These are phyloP conservation scores for Crucihimalaya himalaica DNA, from an alignment of 345 rosid genomes.

Conservation along the genomic window DNA sequence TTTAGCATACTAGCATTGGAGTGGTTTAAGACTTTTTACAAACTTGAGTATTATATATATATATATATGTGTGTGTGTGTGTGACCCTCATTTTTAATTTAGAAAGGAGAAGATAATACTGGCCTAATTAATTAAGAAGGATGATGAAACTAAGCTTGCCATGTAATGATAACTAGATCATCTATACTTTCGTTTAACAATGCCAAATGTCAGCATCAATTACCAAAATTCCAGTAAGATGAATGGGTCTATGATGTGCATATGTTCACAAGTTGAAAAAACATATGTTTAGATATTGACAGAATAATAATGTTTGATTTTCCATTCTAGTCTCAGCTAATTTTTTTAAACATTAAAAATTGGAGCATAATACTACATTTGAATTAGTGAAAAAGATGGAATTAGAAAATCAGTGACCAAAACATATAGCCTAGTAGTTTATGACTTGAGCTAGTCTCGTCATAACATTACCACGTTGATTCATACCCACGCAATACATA, in stretches of 20 bases:
- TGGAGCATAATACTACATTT: neutral
- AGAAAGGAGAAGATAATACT: neutral
- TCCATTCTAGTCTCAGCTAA: neutral
- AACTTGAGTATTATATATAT: neutral
- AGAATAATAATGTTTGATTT: neutral
- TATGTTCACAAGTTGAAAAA: constrained; percentile 19
- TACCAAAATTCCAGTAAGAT: constrained; percentile 21
- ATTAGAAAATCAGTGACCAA: neutral
- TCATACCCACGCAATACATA: neutral
- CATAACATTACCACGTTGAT: neutral
- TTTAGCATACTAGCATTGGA: neutral
- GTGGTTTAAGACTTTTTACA: constrained; percentile 16
- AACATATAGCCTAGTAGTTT: neutral
- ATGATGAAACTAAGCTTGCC: constrained; percentile 11
- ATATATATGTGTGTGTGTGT: neutral
- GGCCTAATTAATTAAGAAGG: neutral
- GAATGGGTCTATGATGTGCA: constrained; percentile 9
- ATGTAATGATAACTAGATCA: constrained; percentile 15
- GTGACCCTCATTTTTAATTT: too few relatives aligned
- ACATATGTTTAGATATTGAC: neutral
- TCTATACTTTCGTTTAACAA: neutral
- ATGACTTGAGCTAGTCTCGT: neutral
- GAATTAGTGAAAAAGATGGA: neutral
- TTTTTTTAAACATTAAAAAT: neutral
- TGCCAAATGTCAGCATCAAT: constrained; percentile 18